Evolutionary conservation across 257 asterid genomes (phyloP), one percentile per base, ranked within the genome.

Genomic region (Pogostemon cablin): DNA sequence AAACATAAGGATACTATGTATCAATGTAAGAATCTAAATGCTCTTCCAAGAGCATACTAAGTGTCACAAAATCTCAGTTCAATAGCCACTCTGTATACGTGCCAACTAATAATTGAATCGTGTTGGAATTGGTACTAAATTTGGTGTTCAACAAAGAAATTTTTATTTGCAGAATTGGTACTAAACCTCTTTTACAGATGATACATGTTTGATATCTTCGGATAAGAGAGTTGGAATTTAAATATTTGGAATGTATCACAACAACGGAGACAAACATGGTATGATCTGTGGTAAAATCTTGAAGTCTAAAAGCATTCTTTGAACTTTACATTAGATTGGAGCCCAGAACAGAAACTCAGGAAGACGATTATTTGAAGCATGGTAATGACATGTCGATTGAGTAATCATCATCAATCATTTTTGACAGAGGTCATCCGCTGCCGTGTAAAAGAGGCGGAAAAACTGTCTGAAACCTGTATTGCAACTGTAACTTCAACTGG

Each of bases 401-500:
- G 32, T 25, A 25, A 25, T 25, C 32, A 25, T 25, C 8, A 53
- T 25, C 55, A 8, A 65, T 17, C 7, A 53, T 12, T 17, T 53
- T 53, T 17, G 48, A 40, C 54, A 59, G 58, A 41, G 17, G 65
- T 63, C 39, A 48, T 64, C 69, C 53, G 11, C 72, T 46, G 47
- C 37, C 47, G 52, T 46, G 10, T 11, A 39, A 53, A 42, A 20
- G 57, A 17, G 20, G 60, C 68, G 9, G 49, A n/a, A 37, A 38
- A 66, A 60, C 4, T 41, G 69, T 62, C 61, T 73, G 62, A 62
- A 34, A 10, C 61, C 66, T 52, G 65, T 37, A 71, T 59, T 34
- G 67, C 59, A 46, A 40, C 54, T 56, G 49, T 44, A 57, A 67
- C 72, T 75, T 66, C 76, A 55, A 43, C 37, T 48, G 41, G 69